A percentile compares a stretch with the other conserved stretches of the same genome.
These are phyloP conservation scores for Candida cerambycidarum DNA, from an alignment of 805 yeast species.

Conservation along the genomic window DNA sequence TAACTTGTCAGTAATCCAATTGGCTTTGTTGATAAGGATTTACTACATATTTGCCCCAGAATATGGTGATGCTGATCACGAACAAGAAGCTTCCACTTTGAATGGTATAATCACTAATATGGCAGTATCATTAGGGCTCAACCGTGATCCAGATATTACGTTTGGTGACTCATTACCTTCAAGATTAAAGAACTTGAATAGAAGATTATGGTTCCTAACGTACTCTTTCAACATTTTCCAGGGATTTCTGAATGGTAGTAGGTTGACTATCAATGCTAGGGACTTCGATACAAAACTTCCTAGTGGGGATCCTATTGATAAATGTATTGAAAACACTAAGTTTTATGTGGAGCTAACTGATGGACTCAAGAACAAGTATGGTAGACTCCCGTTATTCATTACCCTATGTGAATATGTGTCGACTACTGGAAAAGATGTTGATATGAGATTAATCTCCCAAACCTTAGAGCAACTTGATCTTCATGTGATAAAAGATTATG, in stretches of 20 bases:
- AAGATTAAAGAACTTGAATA: conserved; percentile 21
- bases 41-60: conserved; percentile 51
- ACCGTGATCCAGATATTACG: conserved; percentile 62
- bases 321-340: conserved; percentile 28
- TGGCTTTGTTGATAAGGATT: conserved; percentile 50
- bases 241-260: conserved; percentile 30
- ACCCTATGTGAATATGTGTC: conserved; percentile 1
- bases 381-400: neutral
- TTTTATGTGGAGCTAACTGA: conserved; percentile 23
- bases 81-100: conserved; percentile 50
- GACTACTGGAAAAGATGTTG: neutral
- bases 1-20: conserved; percentile 52
- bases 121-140: conserved; percentile 67
- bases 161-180: conserved; percentile 20
- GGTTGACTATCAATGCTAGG: conserved; percentile 25
- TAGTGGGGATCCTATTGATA: conserved; percentile 27
- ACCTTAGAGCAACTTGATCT: conserved; percentile 2
- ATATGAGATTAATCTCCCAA: conserved; percentile 1
- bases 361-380: neutral
- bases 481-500: conserved; percentile 5
- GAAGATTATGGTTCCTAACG: conserved; percentile 37
- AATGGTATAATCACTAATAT: conserved; percentile 59
- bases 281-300: conserved; percentile 30
- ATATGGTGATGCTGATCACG: conserved; percentile 59
- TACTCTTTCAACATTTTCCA: conserved; percentile 22